These are phyloP conservation scores for Nadsonia starkeyi-henricii DNA, from an alignment of 1,139 yeast species.

Conservation along the genomic window DNA sequence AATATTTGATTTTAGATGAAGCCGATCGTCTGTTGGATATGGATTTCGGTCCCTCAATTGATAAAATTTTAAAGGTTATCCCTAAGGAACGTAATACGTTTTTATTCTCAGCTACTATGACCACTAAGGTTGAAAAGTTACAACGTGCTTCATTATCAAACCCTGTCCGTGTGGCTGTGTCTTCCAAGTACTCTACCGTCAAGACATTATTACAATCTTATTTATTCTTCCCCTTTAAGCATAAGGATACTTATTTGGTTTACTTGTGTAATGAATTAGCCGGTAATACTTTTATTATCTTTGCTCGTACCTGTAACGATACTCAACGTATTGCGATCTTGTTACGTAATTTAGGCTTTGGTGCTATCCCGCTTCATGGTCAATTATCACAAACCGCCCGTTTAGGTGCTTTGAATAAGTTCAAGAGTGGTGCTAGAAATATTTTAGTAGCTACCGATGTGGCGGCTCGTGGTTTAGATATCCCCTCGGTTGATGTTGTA, in stretches of 20 bases:
- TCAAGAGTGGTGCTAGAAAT: constrained; percentile 69
- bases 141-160: constrained; percentile 83
- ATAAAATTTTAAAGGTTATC: constrained; percentile 67
- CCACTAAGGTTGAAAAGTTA: constrained; percentile 83
- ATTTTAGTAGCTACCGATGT: constrained; percentile 94
- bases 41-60: constrained; percentile 94
- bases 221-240: constrained; percentile 86
- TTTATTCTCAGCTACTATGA: constrained; percentile 91
- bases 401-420: constrained; percentile 82
- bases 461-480: constrained; percentile 95
- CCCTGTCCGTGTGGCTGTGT: constrained; percentile 87
- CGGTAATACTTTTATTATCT: constrained; percentile 80
- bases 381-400: constrained; percentile 86
- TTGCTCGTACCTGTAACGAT: constrained; percentile 91
- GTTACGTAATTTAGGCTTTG: constrained; percentile 68
- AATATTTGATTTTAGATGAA: constrained; percentile 88
- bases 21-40: constrained; percentile 91
- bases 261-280: constrained; percentile 69
- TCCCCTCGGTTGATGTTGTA: constrained; percentile 87
- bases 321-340: constrained; percentile 80
- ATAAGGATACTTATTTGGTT: constrained; percentile 76
- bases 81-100: constrained; percentile 82
- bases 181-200: constrained; percentile 81
- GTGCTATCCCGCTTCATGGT: constrained; percentile 90
- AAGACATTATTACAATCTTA: constrained; percentile 80